Base-by-base conservation (phyloP, 306 rosid genomes). In the Ammopiptanthus mongolicus region DNA sequence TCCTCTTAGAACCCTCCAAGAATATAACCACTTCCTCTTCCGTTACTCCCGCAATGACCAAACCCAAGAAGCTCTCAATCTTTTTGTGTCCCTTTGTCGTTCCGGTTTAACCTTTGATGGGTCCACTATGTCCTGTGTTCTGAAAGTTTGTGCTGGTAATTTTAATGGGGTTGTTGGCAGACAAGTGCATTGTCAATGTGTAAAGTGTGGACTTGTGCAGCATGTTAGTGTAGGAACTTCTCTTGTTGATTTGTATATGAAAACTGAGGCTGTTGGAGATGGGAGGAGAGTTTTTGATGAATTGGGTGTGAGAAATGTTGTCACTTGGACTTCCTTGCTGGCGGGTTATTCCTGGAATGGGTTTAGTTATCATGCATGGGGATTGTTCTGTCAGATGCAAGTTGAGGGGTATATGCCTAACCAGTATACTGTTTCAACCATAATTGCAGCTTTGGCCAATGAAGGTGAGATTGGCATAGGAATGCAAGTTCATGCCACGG, bases 231-330 rank as follows among this genome's bases (percentile, higher is more conserved):
- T 87, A 22, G 98, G 89, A 18, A 90, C 92, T 71, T 84, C 96
- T 25, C 86, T 94, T 34, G 86, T 88, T 56, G 96, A 91, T 70
- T 88, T 94, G 97, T 91, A 94, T 77, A 94, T 91, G 97, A 91
- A 89, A 80, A 89, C 86, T 6, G 87, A 73, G 71, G 55, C 21
- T 69, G 75, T 90, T 18, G 55, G 55, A 6, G 87, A 87, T 79
- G 98, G 92, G 56, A 86, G 86, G 82, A 86, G 76, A 75, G 91
- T 77, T 74, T 94, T 94, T 79, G 86, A 89, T 65, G 92, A 88
- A 78, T 91, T 94, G 97, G 78, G 59, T 69, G 78, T 71, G 41
- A 88, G 79, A 67, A 90, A 89, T 88, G 90, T 90, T 39, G 93
- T 88, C 73, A 80, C 97, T 2, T 93, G 98, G 98, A 93, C 91